These are phyloP conservation scores for Hygrophila difformis DNA, from an alignment of 257 asterid species.

Conservation along the genomic window DNA sequence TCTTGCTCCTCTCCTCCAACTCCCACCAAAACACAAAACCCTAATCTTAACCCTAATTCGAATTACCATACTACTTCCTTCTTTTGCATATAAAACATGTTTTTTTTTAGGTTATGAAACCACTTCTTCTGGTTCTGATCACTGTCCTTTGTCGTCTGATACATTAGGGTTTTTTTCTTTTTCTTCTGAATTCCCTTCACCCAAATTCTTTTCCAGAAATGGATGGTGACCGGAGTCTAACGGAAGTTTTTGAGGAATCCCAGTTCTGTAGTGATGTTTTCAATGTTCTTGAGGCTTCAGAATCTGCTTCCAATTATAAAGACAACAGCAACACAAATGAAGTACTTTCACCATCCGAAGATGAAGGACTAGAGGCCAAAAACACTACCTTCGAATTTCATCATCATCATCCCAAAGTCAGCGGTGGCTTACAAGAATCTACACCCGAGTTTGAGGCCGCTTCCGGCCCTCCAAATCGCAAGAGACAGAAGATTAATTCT, in stretches of 20 bases:
- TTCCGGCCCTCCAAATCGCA: slow-evolving; percentile 27
- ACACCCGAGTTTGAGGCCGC: slow-evolving; percentile 28
- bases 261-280: slow-evolving; percentile 60
- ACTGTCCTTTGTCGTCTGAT: too few species aligned
- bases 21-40: too few species aligned
- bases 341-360: slow-evolving; percentile 1
- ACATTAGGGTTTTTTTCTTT: too few species aligned
- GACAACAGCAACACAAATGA: neutral
- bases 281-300: slow-evolving; percentile 55
- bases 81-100: too few species aligned
- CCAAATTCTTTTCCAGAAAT: too few species aligned
- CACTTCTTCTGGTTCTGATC: too few species aligned
- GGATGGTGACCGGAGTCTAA: slow-evolving; percentile 30
- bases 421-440: slow-evolving; percentile 18
- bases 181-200: too few species aligned
- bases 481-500: slow-evolving; percentile 40
- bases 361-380: slow-evolving; percentile 13
- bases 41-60: too few species aligned
- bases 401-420: slow-evolving; percentile 17
- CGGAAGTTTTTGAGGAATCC: slow-evolving; percentile 34
- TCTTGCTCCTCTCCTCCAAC: too few species aligned
- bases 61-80: too few species aligned
- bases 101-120: too few species aligned
- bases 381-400: slow-evolving; percentile 35
- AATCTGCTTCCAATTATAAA: slow-evolving; percentile 23